Evolutionary conservation across 352 stramenopile species (phyloP), one percentile per base, ranked within the genome.

Genomic region (Globisporangium perplexum): DNA sequence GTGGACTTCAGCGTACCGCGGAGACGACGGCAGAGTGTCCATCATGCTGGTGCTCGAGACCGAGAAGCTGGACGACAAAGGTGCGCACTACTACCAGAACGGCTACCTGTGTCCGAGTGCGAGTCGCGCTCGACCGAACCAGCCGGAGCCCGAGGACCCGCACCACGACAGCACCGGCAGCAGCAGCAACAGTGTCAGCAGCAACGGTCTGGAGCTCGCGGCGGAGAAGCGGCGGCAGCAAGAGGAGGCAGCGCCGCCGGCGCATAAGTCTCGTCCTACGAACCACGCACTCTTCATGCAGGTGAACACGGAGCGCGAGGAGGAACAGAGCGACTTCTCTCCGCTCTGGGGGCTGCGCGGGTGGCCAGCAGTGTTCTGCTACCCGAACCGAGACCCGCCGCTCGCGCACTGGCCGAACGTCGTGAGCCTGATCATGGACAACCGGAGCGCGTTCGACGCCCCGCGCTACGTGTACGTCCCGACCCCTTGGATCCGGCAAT

Each of bases 371-470:
- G 75, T 95, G 11, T 93, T 93, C 50, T 89, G 76, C 53, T 95
- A 90, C 48, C 84, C 84, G 14, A 74, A 77, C 54, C 56, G 65
- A 18, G 72, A 85, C 12, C 62, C 70, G 2, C 77, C 79, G 22
- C 58, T 86, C 45, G 61, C 83, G 54, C 85, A 95, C 59, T 95
- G 83, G 83, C 85, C 85, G 2, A 95, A 95, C 46, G 74, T 95
- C 17, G 68, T 95, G 48, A 93, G 82, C 58, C 69, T 95, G 24
- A 88, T 95, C 51, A 88, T 90, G 83, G 83, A 95, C 66, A 90
- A 85, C 57, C 73, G 75, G 30, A 58, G 61, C 18, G 67, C 65
- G 45, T 58, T 90, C 51, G 70, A 85, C 48, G 72, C 74, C 7
- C 70, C 73, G 46, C 65, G 55, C 7, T 69, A 72, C 60, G 69